Evolutionary conservation across 2,329 filamentous ascomycete genomes (phyloP).

Genomic region (Lachnellula hyalina): DNA sequence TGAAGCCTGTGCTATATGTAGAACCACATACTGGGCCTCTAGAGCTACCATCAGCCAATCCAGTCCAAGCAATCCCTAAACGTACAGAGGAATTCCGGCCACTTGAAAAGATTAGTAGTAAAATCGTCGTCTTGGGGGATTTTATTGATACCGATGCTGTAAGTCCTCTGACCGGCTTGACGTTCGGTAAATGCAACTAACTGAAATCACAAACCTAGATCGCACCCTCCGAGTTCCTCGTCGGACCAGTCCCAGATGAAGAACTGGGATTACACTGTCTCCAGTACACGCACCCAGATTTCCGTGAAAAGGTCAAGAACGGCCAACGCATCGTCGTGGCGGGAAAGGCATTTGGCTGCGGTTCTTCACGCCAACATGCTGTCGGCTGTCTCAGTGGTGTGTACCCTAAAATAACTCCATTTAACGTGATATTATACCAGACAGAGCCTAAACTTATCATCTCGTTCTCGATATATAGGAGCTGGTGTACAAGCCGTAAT

Average conservation of each 20-base stretch:
- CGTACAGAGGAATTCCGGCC: too few species aligned
- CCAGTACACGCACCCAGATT: slow-evolving; percentile 36
- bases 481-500: slow-evolving; percentile 39
- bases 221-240: slow-evolving; percentile 36
- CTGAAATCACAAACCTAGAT: slow-evolving; percentile 13
- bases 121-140: slow-evolving; percentile 38
- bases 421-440: not conserved
- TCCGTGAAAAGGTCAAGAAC: slow-evolving; percentile 34
- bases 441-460: not conserved
- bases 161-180: slow-evolving; percentile 8
- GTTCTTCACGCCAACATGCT: slow-evolving; percentile 41
- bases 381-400: slow-evolving; percentile 33
- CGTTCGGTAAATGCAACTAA: too few species aligned
- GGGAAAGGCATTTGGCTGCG: slow-evolving; percentile 41
- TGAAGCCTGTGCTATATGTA: too few species aligned
- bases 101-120: slow-evolving; percentile 27
- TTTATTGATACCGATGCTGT: slow-evolving; percentile 42
- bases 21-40: too few species aligned
- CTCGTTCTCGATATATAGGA: slow-evolving; percentile 25
- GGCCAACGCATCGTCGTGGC: slow-evolving; percentile 40
- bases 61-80: too few species aligned
- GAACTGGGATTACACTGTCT: slow-evolving; percentile 37
- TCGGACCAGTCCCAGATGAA: slow-evolving; percentile 29
- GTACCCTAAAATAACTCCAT: slow-evolving; percentile 4
- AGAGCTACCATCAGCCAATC: too few species aligned